These are phyloP conservation scores for Glycyrrhiza uralensis DNA, from an alignment of 306 rosid species.

Conservation along the genomic window DNA sequence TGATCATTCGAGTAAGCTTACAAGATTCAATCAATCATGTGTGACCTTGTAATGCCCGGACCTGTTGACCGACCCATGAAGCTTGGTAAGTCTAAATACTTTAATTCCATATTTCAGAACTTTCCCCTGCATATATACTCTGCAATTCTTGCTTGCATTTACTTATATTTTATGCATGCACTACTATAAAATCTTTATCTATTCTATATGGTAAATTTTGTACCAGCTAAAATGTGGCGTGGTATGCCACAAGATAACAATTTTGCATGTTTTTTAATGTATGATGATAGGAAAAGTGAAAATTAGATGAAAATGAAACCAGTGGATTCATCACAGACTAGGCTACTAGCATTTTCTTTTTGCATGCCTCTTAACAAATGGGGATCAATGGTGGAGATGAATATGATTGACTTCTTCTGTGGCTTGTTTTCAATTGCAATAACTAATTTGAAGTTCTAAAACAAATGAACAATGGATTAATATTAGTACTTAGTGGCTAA, in stretches of 20 bases:
- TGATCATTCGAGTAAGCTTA: conserved; percentile 27
- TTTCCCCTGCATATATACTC: not conserved
- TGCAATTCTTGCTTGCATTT: not conserved
- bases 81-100: conserved; percentile 34
- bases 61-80: conserved; percentile 41
- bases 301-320: not conserved
- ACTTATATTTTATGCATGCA: not conserved
- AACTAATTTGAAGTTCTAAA: not conserved
- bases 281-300: not conserved
- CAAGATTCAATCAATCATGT: conserved; percentile 47
- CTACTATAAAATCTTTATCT: not conserved
- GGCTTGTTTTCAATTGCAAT: not conserved
- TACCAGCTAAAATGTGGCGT: not conserved
- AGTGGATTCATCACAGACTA: no score
- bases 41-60: conserved; percentile 54
- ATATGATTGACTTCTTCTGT: no score
- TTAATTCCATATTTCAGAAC: not conserved
- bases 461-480: not conserved
- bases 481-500: not conserved
- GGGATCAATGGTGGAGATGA: no score
- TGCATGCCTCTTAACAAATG: no score
- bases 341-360: no score
- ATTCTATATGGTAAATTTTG: not conserved
- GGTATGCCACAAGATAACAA: not conserved
- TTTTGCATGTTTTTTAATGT: not conserved